Evolutionary conservation across 2,329 filamentous ascomycete species (phyloP).

Genomic region (Alternaria sp.): DNA sequence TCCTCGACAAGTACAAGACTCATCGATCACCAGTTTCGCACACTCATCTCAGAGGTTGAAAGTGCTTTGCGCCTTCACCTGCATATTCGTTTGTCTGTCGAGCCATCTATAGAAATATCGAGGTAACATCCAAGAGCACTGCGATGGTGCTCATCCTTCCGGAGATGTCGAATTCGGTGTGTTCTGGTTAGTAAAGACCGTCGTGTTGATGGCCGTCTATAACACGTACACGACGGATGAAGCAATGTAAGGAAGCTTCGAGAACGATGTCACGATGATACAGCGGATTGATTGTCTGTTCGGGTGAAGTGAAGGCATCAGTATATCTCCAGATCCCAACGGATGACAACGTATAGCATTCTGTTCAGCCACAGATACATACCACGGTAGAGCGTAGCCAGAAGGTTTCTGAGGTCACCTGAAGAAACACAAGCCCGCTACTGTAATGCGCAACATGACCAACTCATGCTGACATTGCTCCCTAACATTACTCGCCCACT

Average conservation of each 20-base stretch:
- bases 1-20: no score
- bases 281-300: no score
- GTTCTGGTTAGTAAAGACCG: background rate
- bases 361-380: no score
- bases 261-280: background rate
- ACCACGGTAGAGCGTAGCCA: background rate
- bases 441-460: background rate
- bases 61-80: background rate
- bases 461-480: background rate
- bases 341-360: no score
- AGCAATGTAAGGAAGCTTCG: background rate
- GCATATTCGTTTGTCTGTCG: background rate
- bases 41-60: no score
- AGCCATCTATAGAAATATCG: background rate
- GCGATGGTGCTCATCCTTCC: background rate
- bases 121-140: background rate
- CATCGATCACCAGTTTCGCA: no score
- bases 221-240: background rate
- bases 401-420: background rate
- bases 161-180: background rate
- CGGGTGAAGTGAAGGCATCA: no score
- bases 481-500: background rate
- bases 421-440: background rate
- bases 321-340: no score
- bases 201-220: background rate